These are phyloP conservation scores for Neurospora cerealis DNA, from an alignment of 495 filamentous ascomycete species.

Conservation along the genomic window DNA sequence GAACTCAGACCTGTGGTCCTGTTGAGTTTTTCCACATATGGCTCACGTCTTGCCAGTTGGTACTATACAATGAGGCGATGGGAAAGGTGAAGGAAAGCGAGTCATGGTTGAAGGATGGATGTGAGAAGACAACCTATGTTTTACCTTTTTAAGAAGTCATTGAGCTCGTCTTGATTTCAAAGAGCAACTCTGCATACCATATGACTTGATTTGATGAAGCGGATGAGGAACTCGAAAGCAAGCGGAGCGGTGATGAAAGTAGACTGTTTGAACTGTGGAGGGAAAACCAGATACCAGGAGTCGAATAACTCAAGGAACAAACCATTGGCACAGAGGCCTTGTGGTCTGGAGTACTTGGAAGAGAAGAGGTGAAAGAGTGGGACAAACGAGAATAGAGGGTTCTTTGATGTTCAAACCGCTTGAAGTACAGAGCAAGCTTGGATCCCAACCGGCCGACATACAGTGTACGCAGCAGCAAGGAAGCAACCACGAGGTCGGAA, in stretches of 20 bases:
- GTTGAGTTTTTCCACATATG: background rate
- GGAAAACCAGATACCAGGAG: background rate
- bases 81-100: background rate
- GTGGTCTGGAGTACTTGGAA: background rate
- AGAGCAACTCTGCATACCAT: background rate
- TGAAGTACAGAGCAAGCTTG: background rate
- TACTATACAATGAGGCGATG: background rate
- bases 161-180: background rate
- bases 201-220: background rate
- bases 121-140: background rate
- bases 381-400: background rate
- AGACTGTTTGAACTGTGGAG: background rate
- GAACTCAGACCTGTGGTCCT: background rate
- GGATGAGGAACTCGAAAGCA: background rate
- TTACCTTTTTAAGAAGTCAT: background rate
- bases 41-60: background rate
- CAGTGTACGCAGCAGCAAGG: background rate
- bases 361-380: background rate
- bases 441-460: background rate
- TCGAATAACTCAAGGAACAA: background rate
- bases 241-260: background rate
- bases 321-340: background rate
- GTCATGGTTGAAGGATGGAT: background rate
- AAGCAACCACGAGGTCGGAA: background rate
- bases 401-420: background rate